Evolutionary conservation across 768 basidiomycete genomes (phyloP), one percentile per base, ranked within the genome.

Genomic region (Mycena vulgaris): DNA sequence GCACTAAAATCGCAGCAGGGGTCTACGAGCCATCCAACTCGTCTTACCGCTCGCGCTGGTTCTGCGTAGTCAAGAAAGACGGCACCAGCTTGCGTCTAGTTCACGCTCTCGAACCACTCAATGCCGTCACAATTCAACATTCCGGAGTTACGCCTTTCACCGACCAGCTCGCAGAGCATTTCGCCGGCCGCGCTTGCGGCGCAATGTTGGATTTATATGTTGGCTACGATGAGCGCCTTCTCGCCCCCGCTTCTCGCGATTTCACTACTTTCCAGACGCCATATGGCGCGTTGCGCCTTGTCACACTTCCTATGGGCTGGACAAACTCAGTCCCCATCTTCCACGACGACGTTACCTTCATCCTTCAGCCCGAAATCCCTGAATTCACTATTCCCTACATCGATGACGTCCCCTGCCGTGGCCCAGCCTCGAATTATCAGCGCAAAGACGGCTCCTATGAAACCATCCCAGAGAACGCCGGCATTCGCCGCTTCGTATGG

Each of bases 241-340:
- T 83, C 2, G 66, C 76, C 7, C 67, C 62, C 2, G 66, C 74
- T 1, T 82, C 76, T 0, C 57, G 75, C 3, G 78, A 83, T 33
- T 70, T 79, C 11, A 83, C 81, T 1, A 80, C 78, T 0, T 83
- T 83, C 61, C 74, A 77, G 51, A 78, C 73, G 0, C 79, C 78
- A 1, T 62, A 77, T 17, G 75, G 79, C 0, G 64, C 75, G 0
- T 45, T 76, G 0, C 70, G 73, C 0, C 73, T 81, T 0, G 74
- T 70, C 0, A 69, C 71, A 1, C 57, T 82, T 0, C 79, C 78
- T 0, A 80, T 80, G 78, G 83, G 81, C 0, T 78, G 77, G 68
- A 80, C 80, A n/a, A 60, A 60, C n/a, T 60, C 42, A 31, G 58
- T 60, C 1, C 58, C 58, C 9, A 60, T 60, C 13, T 60, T 60